Evolutionary conservation across 176 grass and related monocot species (phyloP), one percentile per base, ranked within the genome.

Genomic region (Triticum timopheevii): DNA sequence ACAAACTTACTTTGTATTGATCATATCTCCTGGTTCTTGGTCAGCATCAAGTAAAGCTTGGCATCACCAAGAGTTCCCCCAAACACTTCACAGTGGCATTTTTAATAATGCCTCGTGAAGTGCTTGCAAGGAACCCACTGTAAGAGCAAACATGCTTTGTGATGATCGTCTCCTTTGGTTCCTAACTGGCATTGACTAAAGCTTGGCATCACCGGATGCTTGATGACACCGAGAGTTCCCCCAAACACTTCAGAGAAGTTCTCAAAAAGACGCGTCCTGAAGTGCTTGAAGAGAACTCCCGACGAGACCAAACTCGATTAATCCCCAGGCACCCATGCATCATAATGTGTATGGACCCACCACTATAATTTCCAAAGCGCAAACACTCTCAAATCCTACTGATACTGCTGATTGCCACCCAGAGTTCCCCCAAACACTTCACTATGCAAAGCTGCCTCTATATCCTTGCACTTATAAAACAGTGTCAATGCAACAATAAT

Each of bases 221-320:
- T 34, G 40, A 19, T 82, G 54, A 5, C 66, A 68, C 62, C 73
- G 2, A 90, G 82, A 88, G 82, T 92, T 90, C 74, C 79, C 90
- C 88, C 85, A 92, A 86, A 88, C 88, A 95, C 90, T 95, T 95
- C 86, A 92, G 52, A 64, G 33, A 2, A 12, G 13, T 34, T 2
- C 68, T 19, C 0, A 0, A 67, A 66, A 5, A 0, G n/a, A 3
- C 3, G 7, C 0, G 0, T 65, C 0, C 19, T 69, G 90, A 92
- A 95, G 90, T 92, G 86, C 5, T 92, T 87, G 63, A 17, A 80
- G 73, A 71, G 65, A 96, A 93, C 85, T 76, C 74, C 17, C 17
- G 16, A 56, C 1, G 82, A 73, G 25, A 80, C 40, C 81, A 76
- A 91, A 90, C 91, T 33, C 61, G 49, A 24, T 72, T 49, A 8